These are phyloP conservation scores for Apocynum venetum DNA, from an alignment of 257 asterid species.

Conservation along the genomic window DNA sequence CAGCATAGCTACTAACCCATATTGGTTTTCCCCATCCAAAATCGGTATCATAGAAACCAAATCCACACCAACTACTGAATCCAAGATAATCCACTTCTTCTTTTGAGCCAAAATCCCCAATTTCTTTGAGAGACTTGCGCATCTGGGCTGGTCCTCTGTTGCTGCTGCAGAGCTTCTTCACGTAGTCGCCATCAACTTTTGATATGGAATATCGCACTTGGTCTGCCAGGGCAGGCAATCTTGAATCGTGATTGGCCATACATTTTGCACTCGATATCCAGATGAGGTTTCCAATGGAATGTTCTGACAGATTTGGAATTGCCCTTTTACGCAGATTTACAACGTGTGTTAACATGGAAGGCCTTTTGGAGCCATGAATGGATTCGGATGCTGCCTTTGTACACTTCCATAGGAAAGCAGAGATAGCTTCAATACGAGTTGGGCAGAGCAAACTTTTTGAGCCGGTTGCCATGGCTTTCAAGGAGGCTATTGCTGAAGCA, in stretches of 20 bases:
- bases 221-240: slow-evolving; percentile 30
- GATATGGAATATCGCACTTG: slow-evolving; percentile 35
- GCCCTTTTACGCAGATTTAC: slow-evolving; percentile 59
- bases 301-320: slow-evolving; percentile 31
- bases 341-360: slow-evolving; percentile 57
- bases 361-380: slow-evolving; percentile 20
- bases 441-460: slow-evolving; percentile 14
- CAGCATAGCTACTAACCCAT: slow-evolving; percentile 59
- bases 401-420: slow-evolving; percentile 64
- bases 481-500: slow-evolving; percentile 28
- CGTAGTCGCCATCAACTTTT: slow-evolving; percentile 32
- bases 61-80: slow-evolving; percentile 73
- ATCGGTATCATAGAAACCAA: slow-evolving; percentile 62
- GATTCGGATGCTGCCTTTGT: slow-evolving; percentile 35
- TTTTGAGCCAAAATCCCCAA: slow-evolving; percentile 38
- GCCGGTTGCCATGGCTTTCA: slow-evolving; percentile 30
- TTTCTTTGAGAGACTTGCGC: slow-evolving; percentile 39
- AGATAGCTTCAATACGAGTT: slow-evolving; percentile 59
- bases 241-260: slow-evolving; percentile 1
- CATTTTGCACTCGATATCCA: slow-evolving; percentile 55
- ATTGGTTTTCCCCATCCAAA: slow-evolving; percentile 83
- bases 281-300: slow-evolving; percentile 53
- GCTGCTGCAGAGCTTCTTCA: slow-evolving; percentile 41
- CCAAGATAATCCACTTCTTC: slow-evolving; percentile 43
- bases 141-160: slow-evolving; percentile 38